Base-by-base conservation (phyloP, 192 early-diverging fungal genomes). In the Ambispora gerdemannii region DNA sequence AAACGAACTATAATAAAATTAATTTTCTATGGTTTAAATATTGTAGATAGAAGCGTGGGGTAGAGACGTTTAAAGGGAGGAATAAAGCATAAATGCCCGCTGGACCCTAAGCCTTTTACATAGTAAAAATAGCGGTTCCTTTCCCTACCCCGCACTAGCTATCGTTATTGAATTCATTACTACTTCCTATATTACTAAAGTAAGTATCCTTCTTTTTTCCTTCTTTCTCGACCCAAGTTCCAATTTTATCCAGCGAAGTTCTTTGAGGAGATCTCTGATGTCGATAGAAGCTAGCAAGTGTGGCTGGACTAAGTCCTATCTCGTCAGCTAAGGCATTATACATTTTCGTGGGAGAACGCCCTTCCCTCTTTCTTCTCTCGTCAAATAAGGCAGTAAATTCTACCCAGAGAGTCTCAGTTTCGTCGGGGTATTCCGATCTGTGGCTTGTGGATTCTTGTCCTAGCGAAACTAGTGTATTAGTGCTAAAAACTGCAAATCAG, bases 371-470 rank as follows among this genome's bases (percentile, higher is more conserved):
- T 30, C 24, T 58, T 58, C 24, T 58, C 0, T 58, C 19, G 55
- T 58, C 24, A 20, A 58, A 58, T 58, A 58, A 3, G 24, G 4
- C 24, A 2, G 55, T 58, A 58, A 58, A 58, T 58, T 58, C 55
- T 0, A 58, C 55, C 24, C 24, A 58, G 24, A 58, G 2, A 58
- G 55, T 58, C 24, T 58, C 24, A 4, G 55, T 4, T 58, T 58
- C 24, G 24, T 58, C 55, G 2, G 24, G 24, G 24, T 58, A 58
- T 1, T 58, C 24, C 1, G 4, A 58, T 58, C 2, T 58, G 1
- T 58, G 24, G 55, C 55, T 58, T 58, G 55, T 2, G 24, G 55
- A 58, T 58, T 58, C 24, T 58, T 58, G 55, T 58, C 55, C 24
- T 58, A 58, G 13, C 28, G 24, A 56, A 56, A 27, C 6, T 27